Evolutionary conservation across 768 basidiomycete species (phyloP).

Genomic region (Mycena rebaudengoi): DNA sequence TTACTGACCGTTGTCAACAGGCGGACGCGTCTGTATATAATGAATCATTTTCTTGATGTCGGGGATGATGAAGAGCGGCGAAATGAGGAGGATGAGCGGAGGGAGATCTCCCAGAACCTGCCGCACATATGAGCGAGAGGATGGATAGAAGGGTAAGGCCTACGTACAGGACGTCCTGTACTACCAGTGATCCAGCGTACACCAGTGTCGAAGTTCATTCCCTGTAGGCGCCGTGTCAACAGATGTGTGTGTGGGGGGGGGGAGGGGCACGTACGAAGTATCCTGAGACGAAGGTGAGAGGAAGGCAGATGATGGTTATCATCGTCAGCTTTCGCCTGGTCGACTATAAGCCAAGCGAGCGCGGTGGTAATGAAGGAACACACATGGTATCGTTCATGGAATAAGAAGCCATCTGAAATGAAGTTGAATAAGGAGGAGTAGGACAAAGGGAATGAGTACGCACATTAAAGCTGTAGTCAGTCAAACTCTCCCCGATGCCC

Average conservation of each 20-base stretch:
- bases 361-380: constrained; percentile 19
- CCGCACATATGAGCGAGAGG: not conserved
- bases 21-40: constrained; percentile 58
- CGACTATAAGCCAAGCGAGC: not conserved
- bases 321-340: constrained; percentile 70
- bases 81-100: constrained; percentile 65
- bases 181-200: constrained; percentile 35
- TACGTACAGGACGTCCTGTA: constrained; percentile 53
- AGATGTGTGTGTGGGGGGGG: not conserved
- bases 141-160: constrained; percentile 29
- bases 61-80: constrained; percentile 62
- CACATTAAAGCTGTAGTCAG: constrained; percentile 78
- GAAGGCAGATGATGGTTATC: constrained; percentile 75
- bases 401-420: constrained; percentile 62
- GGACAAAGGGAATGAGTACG: constrained; percentile 23
- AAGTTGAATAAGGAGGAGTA: not conserved
- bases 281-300: constrained; percentile 74
- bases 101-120: constrained; percentile 77
- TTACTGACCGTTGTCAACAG: too few species aligned
- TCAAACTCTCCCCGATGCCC: constrained; percentile 70
- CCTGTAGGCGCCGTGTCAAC: constrained; percentile 48
- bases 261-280: constrained; percentile 64
- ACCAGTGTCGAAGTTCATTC: constrained; percentile 75
- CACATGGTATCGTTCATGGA: constrained; percentile 75
- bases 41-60: constrained; percentile 59